phyloP scores from a whole-genome alignment of 2,329 filamentous ascomycete genomes.

The Botrytis medusae region DNA sequence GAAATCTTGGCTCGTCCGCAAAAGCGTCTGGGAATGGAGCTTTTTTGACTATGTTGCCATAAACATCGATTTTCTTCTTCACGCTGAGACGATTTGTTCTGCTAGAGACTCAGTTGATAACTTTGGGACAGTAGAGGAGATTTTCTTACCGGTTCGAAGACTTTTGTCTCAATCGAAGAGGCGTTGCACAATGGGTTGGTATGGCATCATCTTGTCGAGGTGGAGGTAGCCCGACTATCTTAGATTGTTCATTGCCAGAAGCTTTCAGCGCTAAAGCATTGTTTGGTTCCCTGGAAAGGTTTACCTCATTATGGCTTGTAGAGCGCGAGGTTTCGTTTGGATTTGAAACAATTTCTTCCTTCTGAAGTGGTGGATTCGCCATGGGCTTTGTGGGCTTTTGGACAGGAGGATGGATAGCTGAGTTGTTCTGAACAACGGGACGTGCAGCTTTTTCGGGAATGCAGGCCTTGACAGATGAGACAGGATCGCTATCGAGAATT shows the following conservation, averaged over 20 bases:
- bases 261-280: too few species aligned
- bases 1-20: not conserved
- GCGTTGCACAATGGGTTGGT: not conserved
- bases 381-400: not conserved
- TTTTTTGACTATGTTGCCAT: not conserved
- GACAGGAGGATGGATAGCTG: not conserved
- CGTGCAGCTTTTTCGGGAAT: not conserved
- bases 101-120: not conserved
- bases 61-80: conserved; percentile 1
- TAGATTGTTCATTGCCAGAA: conserved; percentile 1
- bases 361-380: not conserved
- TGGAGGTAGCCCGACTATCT: not conserved
- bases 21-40: conserved; percentile 2
- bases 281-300: not conserved
- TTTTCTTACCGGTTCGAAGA: not conserved
- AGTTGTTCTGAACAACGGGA: not conserved
- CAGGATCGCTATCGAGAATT: not conserved
- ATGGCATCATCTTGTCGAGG: not conserved
- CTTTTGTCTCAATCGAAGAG: not conserved
- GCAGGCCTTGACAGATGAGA: not conserved
- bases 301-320: not conserved
- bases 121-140: not conserved
- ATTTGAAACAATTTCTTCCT: not conserved
- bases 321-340: not conserved
- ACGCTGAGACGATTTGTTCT: not conserved